Evolutionary conservation across 169 alveolate species (phyloP).

Genomic region (Plasmodium falciparum): DNA sequence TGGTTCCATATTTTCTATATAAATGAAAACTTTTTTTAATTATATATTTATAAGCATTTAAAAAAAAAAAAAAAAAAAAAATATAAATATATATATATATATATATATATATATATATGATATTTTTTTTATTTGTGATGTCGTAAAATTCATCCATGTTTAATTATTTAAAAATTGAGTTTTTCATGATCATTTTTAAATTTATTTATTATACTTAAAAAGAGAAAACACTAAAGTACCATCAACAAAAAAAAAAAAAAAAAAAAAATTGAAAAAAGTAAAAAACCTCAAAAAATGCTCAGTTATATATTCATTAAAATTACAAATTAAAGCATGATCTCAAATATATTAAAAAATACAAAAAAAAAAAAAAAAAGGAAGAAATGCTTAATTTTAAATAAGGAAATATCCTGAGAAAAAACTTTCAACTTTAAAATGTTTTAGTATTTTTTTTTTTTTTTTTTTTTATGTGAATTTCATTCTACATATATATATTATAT

Average conservation of each 20-base stretch:
- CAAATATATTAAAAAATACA: not conserved
- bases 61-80: not conserved
- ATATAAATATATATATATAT: not conserved
- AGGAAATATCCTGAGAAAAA: slow-evolving; percentile 4
- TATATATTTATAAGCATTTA: slow-evolving; percentile 1
- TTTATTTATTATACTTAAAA: not conserved
- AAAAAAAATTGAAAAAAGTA: not conserved
- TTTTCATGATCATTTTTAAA: too few relatives aligned
- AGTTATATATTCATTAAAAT: not conserved
- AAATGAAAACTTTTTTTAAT: not conserved
- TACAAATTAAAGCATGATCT: too few relatives aligned
- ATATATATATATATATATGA: not conserved
- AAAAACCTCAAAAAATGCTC: slow-evolving; percentile 12
- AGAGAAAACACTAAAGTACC: slow-evolving; percentile 1
- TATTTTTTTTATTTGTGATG: not conserved
- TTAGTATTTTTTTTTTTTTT: not conserved
- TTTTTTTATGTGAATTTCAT: not conserved
- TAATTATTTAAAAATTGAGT: too few relatives aligned
- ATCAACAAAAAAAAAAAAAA: too few relatives aligned
- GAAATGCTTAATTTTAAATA: not conserved
- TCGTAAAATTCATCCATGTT: too few relatives aligned
- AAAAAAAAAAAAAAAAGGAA: not conserved
- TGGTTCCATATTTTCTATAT: slow-evolving; percentile 6
- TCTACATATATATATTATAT: not conserved
- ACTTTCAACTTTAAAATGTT: too few relatives aligned